Evolutionary conservation across 1,284 basidiomycete genomes (phyloP), one percentile per base, ranked within the genome.

Genomic region (Trichosporon sp.): DNA sequence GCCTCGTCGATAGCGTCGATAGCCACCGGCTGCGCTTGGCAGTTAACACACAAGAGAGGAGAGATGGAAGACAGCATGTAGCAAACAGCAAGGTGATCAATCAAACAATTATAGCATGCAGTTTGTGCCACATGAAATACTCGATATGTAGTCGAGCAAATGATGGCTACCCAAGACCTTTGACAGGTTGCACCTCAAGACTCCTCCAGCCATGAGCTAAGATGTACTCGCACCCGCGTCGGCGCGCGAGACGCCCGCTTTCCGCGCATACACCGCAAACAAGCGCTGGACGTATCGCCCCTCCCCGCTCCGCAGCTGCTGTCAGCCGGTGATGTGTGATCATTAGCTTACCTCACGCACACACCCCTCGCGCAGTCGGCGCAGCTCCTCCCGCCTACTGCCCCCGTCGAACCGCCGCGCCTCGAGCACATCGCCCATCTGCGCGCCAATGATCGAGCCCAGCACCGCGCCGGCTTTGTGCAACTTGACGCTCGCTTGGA

Each of bases 191-290:
- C n/a, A n/a, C n/a, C n/a, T n/a, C n/a, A n/a, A n/a, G n/a, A n/a
- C n/a, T n/a, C n/a, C n/a, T n/a, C n/a, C n/a, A n/a, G n/a, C n/a
- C n/a, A n/a, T n/a, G n/a, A n/a, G n/a, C n/a, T n/a, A n/a, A n/a
- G n/a, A n/a, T n/a, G n/a, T n/a, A n/a, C n/a, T n/a, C n/a, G n/a
- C n/a, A n/a, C n/a, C n/a, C n/a, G n/a, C n/a, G n/a, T n/a, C 14
- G 25, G 11, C 9, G 9, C 10, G 9, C 16, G 27, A 19, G 2
- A 13, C 9, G 52, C 21, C 21, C 33, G 56, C 60, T 64, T 79
- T 79, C 49, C 67, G 69, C 3, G 78, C 77, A 60, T 74, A 78
- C 14, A 78, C 73, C 6, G 76, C 75, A 44, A 73, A 74, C 2
- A 76, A 63, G 21, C 74, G 65, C 59, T 80, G 78, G 40, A 69